Conservation (phyloP, 306 rosid species). For the Acacia confusa region DNA sequence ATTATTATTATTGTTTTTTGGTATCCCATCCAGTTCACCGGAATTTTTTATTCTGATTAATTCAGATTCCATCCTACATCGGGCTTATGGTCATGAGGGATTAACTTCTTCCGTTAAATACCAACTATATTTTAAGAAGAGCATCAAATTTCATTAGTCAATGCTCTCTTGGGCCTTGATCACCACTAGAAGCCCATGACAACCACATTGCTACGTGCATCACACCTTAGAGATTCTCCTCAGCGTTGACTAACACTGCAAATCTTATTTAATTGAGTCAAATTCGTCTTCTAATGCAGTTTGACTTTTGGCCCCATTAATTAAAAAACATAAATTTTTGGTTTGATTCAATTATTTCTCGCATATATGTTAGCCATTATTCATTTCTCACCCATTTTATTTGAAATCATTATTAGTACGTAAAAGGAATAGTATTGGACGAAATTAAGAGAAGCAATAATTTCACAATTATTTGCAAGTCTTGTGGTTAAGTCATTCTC, state of each 20-base stretch:
- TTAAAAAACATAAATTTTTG: not conserved
- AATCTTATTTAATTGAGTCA: not conserved
- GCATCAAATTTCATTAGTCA: not conserved
- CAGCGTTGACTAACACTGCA: not conserved
- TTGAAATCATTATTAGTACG: not conserved
- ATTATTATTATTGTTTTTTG: too few species aligned
- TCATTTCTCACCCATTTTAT: not conserved
- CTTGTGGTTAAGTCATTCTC: not conserved
- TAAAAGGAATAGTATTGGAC: not conserved
- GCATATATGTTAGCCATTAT: not conserved
- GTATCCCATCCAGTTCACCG: too few species aligned
- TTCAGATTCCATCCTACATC: too few species aligned
- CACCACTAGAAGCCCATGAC: conserved; percentile 39
- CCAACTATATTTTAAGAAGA: not conserved
- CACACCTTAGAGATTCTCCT: not conserved
- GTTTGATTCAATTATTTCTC: not conserved
- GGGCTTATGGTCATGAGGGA: too few species aligned
- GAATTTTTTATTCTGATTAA: too few species aligned
- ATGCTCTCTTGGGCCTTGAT: conserved; percentile 37
- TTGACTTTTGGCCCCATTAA: not conserved
- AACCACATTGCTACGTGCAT: conserved; percentile 19
- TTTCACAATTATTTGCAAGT: not conserved
- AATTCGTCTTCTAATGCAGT: not conserved
- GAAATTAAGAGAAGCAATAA: not conserved
- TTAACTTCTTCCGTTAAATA: too few species aligned